Conservation (phyloP, 345 rosid genomes). For the Salix purpurea region DNA sequence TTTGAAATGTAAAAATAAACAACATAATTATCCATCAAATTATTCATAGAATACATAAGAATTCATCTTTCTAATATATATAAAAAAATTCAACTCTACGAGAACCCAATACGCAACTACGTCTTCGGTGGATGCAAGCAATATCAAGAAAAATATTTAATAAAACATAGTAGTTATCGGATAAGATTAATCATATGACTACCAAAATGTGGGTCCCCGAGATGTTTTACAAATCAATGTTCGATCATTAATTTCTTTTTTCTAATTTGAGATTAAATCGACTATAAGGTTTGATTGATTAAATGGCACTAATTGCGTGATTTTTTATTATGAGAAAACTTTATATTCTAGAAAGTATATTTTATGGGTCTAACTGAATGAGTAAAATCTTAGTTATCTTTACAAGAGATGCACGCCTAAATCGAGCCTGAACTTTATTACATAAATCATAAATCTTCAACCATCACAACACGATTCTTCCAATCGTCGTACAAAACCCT, state of each 20-base stretch:
- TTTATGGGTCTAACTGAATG: accelerated
- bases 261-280: not conserved
- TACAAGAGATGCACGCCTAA: accelerated
- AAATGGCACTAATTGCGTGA: not conserved
- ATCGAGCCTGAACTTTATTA: too few species aligned
- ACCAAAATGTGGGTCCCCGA: not conserved
- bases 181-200: constrained; percentile 3
- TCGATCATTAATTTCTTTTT: not conserved
- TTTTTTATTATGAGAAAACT: too few species aligned
- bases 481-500: too few species aligned
- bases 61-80: not conserved
- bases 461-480: not conserved
- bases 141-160: not conserved
- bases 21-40: not conserved
- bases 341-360: accelerated
- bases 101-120: not conserved
- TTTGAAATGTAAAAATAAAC: too few species aligned
- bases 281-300: not conserved
- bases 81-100: not conserved
- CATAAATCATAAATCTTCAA: too few species aligned
- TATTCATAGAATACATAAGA: not conserved
- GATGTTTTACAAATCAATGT: not conserved
- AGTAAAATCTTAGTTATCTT: accelerated
- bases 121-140: not conserved
- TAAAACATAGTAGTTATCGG: too few species aligned